Evolutionary conservation across 441 rosid species (phyloP), one percentile per base, ranked within the genome.

Genomic region (Populus hybrid): DNA sequence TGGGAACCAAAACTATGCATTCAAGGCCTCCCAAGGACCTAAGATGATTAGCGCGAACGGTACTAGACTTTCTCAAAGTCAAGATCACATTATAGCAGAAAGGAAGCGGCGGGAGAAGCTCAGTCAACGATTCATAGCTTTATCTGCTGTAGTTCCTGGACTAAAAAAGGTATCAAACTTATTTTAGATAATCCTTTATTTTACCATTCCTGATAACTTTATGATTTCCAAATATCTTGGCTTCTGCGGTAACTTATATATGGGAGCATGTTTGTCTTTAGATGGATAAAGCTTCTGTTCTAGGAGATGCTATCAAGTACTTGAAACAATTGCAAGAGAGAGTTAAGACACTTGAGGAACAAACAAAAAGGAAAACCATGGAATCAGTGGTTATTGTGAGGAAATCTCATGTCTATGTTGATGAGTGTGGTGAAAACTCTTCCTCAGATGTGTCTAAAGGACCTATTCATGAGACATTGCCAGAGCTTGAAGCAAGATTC

Each of bases 251-350:
- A 54, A 54, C 61, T 54, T 18, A 54, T 18, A 16, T 54, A 54
- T 18, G 61, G n/a, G 61, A 54, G 61, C 32, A 30, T 75, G 14
- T 72, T 32, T 10, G 28, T 54, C 24, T 67, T 32, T 76, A 94
- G 98, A 91, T 81, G 94, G 98, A 94, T 83, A 94, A 94, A 79
- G 95, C 92, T 82, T 89, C 97, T n/a, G 95, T 94, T 78, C 93
- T 94, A 68, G 95, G 91, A 76, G 98, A 91, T 84, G 87, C 97
- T 6, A 86, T 88, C 69, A 90, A 89, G 88, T 89, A 94, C 86
- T 69, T 94, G 86, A 91, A 94, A 78, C 85, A 88, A 72, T 89
- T 94, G 77, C 94, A 94, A 82, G 95, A 92, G 61, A 85, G 75
- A 77, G 90, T 94, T 2, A 84, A 88, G 83, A 81, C 77, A 35